Conservation (phyloP, 352 stramenopile species). For the Globisporangium spinosum region DNA sequence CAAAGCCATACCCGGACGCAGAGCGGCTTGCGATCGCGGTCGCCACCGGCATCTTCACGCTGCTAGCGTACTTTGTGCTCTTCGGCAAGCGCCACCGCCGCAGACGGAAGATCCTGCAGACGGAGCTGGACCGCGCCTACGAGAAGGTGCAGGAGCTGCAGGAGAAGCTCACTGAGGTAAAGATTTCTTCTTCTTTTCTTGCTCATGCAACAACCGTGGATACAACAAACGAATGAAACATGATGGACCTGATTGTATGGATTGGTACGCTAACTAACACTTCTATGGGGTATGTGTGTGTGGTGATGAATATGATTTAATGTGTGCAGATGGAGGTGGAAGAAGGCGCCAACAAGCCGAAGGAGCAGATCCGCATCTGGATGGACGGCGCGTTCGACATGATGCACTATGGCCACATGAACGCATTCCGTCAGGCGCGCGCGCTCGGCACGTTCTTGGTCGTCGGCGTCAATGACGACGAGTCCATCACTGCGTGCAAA, state of each 20-base stretch:
- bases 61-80: conserved; percentile 86
- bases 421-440: conserved; percentile 96
- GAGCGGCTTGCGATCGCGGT: conserved; percentile 82
- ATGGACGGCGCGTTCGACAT: conserved; percentile 99
- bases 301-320: not conserved
- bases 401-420: conserved; percentile 99
- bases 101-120: conserved; percentile 59
- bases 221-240: conserved; percentile 2
- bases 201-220: not conserved
- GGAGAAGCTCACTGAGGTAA: conserved; percentile 70
- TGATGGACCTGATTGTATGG: conserved; percentile 2
- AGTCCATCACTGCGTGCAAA: conserved; percentile 97
- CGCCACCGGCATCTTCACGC: conserved; percentile 73
- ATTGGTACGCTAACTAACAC: no score
- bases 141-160: conserved; percentile 82
- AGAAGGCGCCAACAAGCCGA: conserved; percentile 43
- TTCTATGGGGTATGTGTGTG: not conserved
- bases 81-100: conserved; percentile 84
- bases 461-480: conserved; percentile 97
- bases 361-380: conserved; percentile 95
- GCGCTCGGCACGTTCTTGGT: conserved; percentile 96
- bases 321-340: conserved; percentile 71
- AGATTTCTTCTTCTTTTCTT: not conserved
- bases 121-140: conserved; percentile 73
- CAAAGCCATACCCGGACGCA: conserved; percentile 82